Evolutionary conservation across 228 moss, liverwort and hornwort genomes (phyloP).

Genomic region (Sphagnum fallax): DNA sequence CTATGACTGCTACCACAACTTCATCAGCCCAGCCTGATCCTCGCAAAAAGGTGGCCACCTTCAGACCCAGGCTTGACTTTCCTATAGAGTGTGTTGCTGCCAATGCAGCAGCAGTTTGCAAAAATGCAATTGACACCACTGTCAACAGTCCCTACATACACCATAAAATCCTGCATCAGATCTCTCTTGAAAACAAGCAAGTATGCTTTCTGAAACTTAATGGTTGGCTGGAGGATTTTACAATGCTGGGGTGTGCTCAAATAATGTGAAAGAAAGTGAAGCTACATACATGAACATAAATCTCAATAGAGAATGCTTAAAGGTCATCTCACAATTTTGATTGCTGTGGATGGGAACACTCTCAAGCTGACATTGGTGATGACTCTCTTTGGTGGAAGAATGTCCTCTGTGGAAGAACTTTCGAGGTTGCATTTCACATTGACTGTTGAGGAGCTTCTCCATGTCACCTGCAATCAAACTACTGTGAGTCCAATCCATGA

Average conservation of each 20-base stretch:
- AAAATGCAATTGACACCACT: slow-evolving; percentile 19
- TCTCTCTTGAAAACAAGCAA: background rate
- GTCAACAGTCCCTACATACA: slow-evolving; percentile 15
- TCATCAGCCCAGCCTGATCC: slow-evolving; percentile 76
- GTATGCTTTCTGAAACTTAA: background rate
- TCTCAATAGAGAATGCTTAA: background rate
- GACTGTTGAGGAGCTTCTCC: background rate
- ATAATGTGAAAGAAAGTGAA: background rate
- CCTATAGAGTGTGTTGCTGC: slow-evolving; percentile 78
- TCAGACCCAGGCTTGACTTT: slow-evolving; percentile 64
- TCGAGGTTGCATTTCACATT: background rate
- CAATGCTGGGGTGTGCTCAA: background rate
- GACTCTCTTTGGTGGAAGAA: background rate
- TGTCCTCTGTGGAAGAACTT: background rate
- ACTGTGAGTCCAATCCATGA: no score
- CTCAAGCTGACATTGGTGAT: background rate
- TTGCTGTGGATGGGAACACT: background rate
- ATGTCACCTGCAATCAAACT: slow-evolving; percentile 4
- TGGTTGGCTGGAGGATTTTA: background rate
- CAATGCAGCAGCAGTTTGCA: slow-evolving; percentile 42
- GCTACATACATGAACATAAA: background rate
- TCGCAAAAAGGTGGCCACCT: slow-evolving; percentile 75
- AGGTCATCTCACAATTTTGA: background rate
- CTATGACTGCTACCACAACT: slow-evolving; percentile 61
- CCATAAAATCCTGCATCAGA: background rate